Evolutionary conservation across 148 eudicot genomes (phyloP).

Genomic region (Camellia lanceoleosa): DNA sequence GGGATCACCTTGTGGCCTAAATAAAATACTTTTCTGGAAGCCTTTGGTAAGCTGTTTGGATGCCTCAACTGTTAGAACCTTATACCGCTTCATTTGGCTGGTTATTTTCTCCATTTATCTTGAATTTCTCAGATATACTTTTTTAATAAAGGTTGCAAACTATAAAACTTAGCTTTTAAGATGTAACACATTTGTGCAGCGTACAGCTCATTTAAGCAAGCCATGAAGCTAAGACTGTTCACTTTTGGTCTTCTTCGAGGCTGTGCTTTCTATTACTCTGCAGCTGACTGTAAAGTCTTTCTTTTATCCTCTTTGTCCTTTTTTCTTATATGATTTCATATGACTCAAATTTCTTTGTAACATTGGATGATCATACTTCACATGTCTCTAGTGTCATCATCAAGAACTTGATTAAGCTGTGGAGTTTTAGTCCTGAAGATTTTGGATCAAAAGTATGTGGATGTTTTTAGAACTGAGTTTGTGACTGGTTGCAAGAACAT

Average conservation of each 20-base stretch:
- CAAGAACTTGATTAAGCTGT: background rate
- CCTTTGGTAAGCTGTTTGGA: too few relatives aligned
- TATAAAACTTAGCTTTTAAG: background rate
- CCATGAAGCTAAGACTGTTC: background rate
- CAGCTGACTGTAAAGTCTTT: background rate
- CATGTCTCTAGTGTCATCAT: background rate
- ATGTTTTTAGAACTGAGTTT: too few relatives aligned
- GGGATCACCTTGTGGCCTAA: too few relatives aligned
- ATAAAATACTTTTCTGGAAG: too few relatives aligned
- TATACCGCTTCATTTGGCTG: too few relatives aligned
- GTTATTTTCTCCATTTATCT: too few relatives aligned
- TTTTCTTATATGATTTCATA: background rate
- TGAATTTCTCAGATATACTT: background rate
- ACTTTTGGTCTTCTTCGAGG: too few relatives aligned
- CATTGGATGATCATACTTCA: background rate
- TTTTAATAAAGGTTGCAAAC: background rate
- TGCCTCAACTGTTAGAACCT: too few relatives aligned
- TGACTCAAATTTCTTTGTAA: background rate
- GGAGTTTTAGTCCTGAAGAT: background rate
- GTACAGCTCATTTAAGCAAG: background rate
- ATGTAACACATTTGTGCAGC: background rate
- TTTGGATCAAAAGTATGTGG: background rate
- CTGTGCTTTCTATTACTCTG: too few relatives aligned
- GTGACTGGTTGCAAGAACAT: background rate
- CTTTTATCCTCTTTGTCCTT: background rate